phyloP scores from a whole-genome alignment of 441 rosid genomes.

The Melastoma candidum region DNA sequence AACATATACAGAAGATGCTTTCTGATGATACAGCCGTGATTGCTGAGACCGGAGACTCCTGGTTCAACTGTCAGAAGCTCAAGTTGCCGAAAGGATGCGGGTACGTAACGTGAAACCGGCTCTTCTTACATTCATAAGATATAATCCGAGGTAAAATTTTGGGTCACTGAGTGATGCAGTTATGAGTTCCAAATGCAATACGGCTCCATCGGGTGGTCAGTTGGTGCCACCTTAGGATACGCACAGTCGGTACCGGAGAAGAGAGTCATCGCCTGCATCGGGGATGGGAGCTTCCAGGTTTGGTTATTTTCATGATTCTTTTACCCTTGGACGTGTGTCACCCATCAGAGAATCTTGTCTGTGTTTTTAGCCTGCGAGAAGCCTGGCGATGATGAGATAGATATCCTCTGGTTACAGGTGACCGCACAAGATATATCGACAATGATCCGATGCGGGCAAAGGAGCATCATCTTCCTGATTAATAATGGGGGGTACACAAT shows the following conservation, averaged over 20 bases:
- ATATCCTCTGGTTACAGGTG: conserved; percentile 2
- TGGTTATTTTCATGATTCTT: too few relatives aligned
- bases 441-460: conserved; percentile 12
- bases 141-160: too few relatives aligned
- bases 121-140: too few relatives aligned
- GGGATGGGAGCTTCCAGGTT: conserved; percentile 15
- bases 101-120: conserved; percentile 23
- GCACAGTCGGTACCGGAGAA: conserved; percentile 2
- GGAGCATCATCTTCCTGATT: conserved; percentile 11
- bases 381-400: too few relatives aligned
- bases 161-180: not conserved
- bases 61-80: conserved; percentile 95
- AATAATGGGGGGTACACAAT: conserved; percentile 13
- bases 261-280: conserved; percentile 9
- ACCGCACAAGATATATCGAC: conserved; percentile 11
- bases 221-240: conserved; percentile 9
- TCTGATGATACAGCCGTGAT: conserved; percentile 71
- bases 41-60: conserved; percentile 94
- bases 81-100: conserved; percentile 80
- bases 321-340: too few relatives aligned
- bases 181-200: conserved; percentile 15
- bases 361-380: too few relatives aligned
- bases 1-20: conserved; percentile 70
- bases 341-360: too few relatives aligned
- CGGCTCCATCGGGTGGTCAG: conserved; percentile 11